Base-by-base conservation (phyloP, 2,329 filamentous ascomycete genomes). In the Magnaporthiopsis incrustans region DNA sequence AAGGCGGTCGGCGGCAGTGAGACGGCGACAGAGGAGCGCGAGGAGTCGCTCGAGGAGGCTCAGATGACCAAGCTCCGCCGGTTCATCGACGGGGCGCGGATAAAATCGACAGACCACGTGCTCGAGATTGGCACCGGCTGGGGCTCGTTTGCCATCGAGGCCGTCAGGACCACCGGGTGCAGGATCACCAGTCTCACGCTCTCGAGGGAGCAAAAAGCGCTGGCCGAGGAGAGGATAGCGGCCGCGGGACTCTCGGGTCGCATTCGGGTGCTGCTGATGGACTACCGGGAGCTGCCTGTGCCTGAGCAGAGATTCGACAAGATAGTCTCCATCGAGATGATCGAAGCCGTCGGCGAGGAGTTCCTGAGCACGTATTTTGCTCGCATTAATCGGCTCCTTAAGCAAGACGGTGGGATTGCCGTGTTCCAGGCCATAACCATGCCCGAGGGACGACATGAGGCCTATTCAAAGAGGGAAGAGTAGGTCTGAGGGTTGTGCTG, bases 351-450 rank as follows among this genome's bases (percentile, higher is more conserved):
- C 0, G 89, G 89, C 3, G 78, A 82, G 62, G 86, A 89, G 70
- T 91, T 85, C 68, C 74, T 92, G 38, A 78, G 81, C 26, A 87
- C 83, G 1, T 92, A 91, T 71, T 92, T 92, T 71, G 75, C 78
- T 25, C 85, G 83, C 67, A 79, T 92, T 62, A 78, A 90, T 68
- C 77, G 78, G 64, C 73, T 90, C 38, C 73, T 92, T 58, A 90
- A 91, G 73, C 80, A 79, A 60, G 80, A 88, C 22, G 86, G 85
- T 3, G 85, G 88, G 1, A 82, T 90, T 58, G 87, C 85, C 8
- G 84, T 89, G 60, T 90, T 92, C 73, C 89, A 91, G 73, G 90
- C 88, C 74, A 91, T 91, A 70, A 91, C 89, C 2, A 91, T 91
- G 83, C 88, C 88, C 0, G 87, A 91, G 70, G 77, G 81, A 56